Percentiles rank a stretch among this genome's conserved stretches.
Evolutionary conservation across 164 flowering plant species (phyloP).

Genomic region (Taxillus chinensis): DNA sequence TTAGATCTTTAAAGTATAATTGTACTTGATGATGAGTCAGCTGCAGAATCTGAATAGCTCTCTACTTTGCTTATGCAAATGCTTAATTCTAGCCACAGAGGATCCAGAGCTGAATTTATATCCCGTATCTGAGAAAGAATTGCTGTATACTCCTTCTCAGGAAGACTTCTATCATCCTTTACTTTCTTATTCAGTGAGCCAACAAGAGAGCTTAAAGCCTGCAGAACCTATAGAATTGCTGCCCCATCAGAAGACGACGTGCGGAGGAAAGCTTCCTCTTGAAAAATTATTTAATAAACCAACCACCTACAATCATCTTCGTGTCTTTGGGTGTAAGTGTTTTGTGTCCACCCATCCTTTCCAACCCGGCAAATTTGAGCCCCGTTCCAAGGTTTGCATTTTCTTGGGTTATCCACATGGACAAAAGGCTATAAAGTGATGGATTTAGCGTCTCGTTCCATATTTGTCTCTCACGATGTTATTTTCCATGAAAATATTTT

Average conservation of each 20-base stretch:
- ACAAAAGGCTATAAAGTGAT: too few species aligned
- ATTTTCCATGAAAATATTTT: too few species aligned
- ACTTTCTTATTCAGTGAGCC: slow-evolving; percentile 46
- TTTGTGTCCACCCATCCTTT: too few species aligned
- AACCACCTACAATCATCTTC: too few species aligned
- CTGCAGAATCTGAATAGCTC: slow-evolving; percentile 50
- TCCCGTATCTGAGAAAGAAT: slow-evolving; percentile 54
- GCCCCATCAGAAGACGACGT: slow-evolving; percentile 76
- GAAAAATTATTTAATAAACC: too few species aligned
- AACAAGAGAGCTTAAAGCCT: slow-evolving; percentile 82
- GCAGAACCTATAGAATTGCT: slow-evolving; percentile 83
- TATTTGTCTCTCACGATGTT: too few species aligned
- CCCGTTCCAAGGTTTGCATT: too few species aligned
- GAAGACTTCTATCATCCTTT: slow-evolving; percentile 28
- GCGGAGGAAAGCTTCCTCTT: slow-evolving; percentile 64
- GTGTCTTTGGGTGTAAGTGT: too few species aligned
- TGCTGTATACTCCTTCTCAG: slow-evolving; percentile 44
- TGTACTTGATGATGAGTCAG: slow-evolving; percentile 28
- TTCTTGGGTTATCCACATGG: too few species aligned
- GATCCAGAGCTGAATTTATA: slow-evolving; percentile 70
- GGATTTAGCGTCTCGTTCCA: too few species aligned
- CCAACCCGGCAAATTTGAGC: too few species aligned
- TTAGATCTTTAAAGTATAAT: slow-evolving; percentile 29
- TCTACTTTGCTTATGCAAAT: slow-evolving; percentile 81
- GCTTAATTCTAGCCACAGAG: slow-evolving; percentile 90